Evolutionary conservation across 257 asterid species (phyloP), one percentile per base, ranked within the genome.

Genomic region (Rauvolfia tetraphylla): DNA sequence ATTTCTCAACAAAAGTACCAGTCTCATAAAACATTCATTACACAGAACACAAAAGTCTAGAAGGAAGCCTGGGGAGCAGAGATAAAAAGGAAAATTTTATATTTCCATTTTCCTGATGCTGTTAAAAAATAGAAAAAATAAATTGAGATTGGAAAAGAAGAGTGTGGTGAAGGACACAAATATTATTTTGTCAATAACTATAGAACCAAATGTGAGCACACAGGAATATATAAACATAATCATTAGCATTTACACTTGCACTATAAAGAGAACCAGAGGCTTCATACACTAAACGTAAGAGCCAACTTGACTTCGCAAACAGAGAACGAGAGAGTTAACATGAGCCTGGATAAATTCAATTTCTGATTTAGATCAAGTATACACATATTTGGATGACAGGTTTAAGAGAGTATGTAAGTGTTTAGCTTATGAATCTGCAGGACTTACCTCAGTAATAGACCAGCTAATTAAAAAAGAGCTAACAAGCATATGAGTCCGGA

Each of bases 401-500:
- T 41, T 48, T 39, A 2, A 70, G 6, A 38, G 13, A 36, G 71
- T 12, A 51, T 12, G 42, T 33, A 62, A 56, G 15, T 14, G 38
- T 27, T 63, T n/a, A 49, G 76, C 75, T 61, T 41, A 68, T 58
- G 3, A 75, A 75, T 62, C 33, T 34, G 69, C 73, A 81, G 66
- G 71, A n/a, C 75, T 73, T 59, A 81, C 89, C 87, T 95, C 99
- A 0, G 99, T 88, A 8, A 91, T 70, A 33, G 97, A 91, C 99
- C 98, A 95, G 89, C 98, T 92, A 49, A 95, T 89, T 73, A 90
- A 92, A 75, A 95, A 72, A 17, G 94, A 85, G 23, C 84, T 79
- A 29, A 95, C 97, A 69, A 93, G 84, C 63, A 86, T 76, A 82
- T 89, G 95, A 33, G 90, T 78, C 8, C 84, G 94, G 74, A 91